These are phyloP conservation scores for Piper longum DNA, from an alignment of 164 flowering plant genomes.

Conservation along the genomic window DNA sequence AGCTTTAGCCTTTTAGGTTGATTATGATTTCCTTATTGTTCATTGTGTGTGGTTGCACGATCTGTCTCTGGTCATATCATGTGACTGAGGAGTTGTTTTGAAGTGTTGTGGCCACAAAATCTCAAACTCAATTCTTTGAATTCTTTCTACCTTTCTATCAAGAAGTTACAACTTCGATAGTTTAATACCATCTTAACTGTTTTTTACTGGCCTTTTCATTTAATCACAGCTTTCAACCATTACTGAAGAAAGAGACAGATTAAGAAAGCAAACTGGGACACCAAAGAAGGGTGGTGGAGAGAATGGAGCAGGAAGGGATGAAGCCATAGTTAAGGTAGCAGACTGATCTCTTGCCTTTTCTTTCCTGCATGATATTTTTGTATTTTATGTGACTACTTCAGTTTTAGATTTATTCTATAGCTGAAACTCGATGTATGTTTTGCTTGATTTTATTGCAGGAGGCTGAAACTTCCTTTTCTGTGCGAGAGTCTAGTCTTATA, in stretches of 20 bases:
- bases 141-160: too few relatives aligned
- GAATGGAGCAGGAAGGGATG: constrained; percentile 22
- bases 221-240: constrained; percentile 44
- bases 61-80: too few relatives aligned
- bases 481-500: constrained; percentile 43
- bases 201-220: neutral
- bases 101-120: too few relatives aligned
- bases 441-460: constrained; percentile 33
- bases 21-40: too few relatives aligned
- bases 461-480: constrained; percentile 49
- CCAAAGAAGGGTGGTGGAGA: constrained; percentile 34
- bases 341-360: neutral
- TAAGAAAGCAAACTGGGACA: constrained; percentile 31
- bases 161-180: too few relatives aligned
- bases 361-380: neutral
- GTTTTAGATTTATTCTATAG: constrained; percentile 5
- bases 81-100: too few relatives aligned
- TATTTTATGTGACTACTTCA: neutral
- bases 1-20: too few relatives aligned
- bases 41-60: too few relatives aligned
- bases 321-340: constrained; percentile 37
- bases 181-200: neutral
- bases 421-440: neutral
- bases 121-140: too few relatives aligned
- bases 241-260: constrained; percentile 57